These are phyloP conservation scores for Corymbia maculata DNA, from an alignment of 345 rosid genomes.

Conservation along the genomic window DNA sequence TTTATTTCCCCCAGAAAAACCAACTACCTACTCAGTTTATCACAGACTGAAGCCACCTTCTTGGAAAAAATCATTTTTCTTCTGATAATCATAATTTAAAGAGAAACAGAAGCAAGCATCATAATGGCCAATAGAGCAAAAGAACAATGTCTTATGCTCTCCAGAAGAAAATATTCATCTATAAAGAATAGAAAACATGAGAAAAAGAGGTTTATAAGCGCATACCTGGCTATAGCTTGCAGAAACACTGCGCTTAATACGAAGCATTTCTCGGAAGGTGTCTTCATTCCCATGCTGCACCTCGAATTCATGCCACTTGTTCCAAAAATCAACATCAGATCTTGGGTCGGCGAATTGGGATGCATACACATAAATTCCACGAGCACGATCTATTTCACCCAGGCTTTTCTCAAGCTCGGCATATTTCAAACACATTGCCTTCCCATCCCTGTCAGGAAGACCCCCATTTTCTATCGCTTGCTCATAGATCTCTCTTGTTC, in stretches of 20 bases:
- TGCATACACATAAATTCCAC: constrained; percentile 70
- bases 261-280: constrained; percentile 91
- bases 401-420: constrained; percentile 89
- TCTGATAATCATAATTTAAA: background rate
- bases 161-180: background rate
- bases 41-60: background rate
- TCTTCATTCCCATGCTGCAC: constrained; percentile 96
- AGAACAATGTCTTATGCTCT: background rate
- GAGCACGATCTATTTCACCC: constrained; percentile 91
- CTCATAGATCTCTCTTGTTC: constrained; percentile 90
- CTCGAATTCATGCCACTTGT: constrained; percentile 89
- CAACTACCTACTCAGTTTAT: background rate
- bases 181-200: background rate
- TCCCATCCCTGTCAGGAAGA: constrained; percentile 92
- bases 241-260: constrained; percentile 79
- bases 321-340: constrained; percentile 86
- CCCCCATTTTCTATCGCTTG: constrained; percentile 86
- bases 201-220: background rate
- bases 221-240: constrained; percentile 93
- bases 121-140: background rate
- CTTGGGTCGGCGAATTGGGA: constrained; percentile 93
- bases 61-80: background rate
- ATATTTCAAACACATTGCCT: constrained; percentile 81
- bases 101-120: background rate
- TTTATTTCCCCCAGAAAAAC: background rate